phyloP scores from a whole-genome alignment of 306 rosid genomes.

The Cucumis hystrix region DNA sequence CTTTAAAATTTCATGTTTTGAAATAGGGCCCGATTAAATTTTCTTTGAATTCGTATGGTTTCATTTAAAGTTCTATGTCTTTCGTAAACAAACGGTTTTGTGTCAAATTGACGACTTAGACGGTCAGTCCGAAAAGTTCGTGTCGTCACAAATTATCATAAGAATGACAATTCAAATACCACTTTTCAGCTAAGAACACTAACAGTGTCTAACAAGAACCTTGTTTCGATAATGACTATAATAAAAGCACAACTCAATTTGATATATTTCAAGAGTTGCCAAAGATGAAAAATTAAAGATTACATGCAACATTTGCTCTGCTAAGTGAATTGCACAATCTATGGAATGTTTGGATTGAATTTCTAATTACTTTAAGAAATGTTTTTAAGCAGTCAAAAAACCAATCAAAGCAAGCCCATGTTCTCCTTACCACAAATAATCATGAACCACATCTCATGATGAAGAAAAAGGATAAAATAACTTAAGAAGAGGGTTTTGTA shows the following conservation, averaged over 20 bases:
- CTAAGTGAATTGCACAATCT: not conserved
- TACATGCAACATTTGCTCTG: not conserved
- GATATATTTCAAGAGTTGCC: not conserved
- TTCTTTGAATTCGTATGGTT: too few species aligned
- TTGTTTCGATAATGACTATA: not conserved
- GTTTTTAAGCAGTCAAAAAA: too few species aligned
- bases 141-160: constrained; percentile 7
- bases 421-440: not conserved
- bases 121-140: too few species aligned
- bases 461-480: not conserved
- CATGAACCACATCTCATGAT: not conserved
- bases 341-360: too few species aligned
- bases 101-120: too few species aligned
- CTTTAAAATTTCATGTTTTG: too few species aligned
- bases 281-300: not conserved
- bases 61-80: too few species aligned
- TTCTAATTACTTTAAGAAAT: too few species aligned
- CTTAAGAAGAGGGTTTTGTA: not conserved
- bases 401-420: too few species aligned
- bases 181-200: not conserved
- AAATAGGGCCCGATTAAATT: too few species aligned
- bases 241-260: too few species aligned
- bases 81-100: too few species aligned
- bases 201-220: not conserved
- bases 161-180: not conserved